phyloP scores from a whole-genome alignment of 352 stramenopile species.

The Thraustotheca clavata region DNA sequence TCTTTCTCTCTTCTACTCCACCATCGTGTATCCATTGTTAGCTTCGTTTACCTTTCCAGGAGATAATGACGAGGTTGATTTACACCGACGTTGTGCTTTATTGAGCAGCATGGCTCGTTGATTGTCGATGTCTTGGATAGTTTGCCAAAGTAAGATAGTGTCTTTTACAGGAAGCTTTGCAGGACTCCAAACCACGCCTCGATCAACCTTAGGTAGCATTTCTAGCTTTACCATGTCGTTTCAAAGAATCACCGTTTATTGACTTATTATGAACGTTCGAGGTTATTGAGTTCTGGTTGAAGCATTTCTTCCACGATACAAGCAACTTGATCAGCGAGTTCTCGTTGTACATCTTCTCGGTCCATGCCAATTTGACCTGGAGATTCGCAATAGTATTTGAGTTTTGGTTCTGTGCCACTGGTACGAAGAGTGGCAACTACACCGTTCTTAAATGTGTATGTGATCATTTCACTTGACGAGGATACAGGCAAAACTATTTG shows the following conservation, averaged over 20 bases:
- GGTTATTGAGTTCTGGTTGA: slow-evolving; percentile 65
- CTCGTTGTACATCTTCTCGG: slow-evolving; percentile 43
- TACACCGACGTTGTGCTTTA: slow-evolving; percentile 11
- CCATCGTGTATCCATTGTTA: too few relatives aligned
- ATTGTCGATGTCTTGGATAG: slow-evolving; percentile 13
- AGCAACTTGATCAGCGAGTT: slow-evolving; percentile 54
- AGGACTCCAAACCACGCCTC: neutral
- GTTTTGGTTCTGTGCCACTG: slow-evolving; percentile 98
- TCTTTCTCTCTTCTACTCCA: too few relatives aligned
- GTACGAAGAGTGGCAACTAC: slow-evolving; percentile 95
- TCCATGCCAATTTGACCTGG: slow-evolving; percentile 55
- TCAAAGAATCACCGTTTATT: slow-evolving; percentile 21
- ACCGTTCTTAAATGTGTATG: slow-evolving; percentile 93
- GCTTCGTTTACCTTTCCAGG: neutral
- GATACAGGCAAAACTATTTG: slow-evolving; percentile 83
- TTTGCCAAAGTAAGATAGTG: neutral
- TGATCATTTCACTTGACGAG: slow-evolving; percentile 94
- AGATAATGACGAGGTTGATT: neutral
- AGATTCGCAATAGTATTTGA: slow-evolving; percentile 99
- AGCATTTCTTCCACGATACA: slow-evolving; percentile 78
- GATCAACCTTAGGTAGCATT: neutral
- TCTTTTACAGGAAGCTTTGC: neutral
- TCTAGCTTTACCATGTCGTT: too few relatives aligned
- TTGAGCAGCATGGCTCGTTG: slow-evolving; percentile 11
- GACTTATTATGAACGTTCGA: slow-evolving; percentile 48